Conservation (phyloP, 2,329 filamentous ascomycete species). For the Thielaviopsis cerberus region DNA sequence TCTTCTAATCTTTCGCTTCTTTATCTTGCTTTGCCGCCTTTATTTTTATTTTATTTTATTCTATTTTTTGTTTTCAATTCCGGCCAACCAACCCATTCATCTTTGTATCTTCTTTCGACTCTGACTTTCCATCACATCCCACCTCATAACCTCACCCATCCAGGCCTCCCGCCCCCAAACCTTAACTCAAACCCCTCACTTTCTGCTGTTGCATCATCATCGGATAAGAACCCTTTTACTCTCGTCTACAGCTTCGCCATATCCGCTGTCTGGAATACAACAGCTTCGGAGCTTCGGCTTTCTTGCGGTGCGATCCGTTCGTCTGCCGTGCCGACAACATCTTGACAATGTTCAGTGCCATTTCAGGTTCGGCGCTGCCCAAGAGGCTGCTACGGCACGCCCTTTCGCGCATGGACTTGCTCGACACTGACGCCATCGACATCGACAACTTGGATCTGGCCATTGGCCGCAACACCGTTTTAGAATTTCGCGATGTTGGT, state of each 20-base stretch:
- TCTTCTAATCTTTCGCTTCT: not conserved
- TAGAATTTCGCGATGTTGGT: slow-evolving; percentile 76
- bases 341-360: slow-evolving; percentile 47
- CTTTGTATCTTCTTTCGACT: not conserved
- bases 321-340: not conserved
- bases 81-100: not conserved
- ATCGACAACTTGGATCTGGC: slow-evolving; percentile 71
- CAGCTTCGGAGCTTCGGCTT: not conserved
- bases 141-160: not conserved
- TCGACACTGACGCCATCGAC: slow-evolving; percentile 75
- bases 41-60: not conserved
- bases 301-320: not conserved
- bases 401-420: slow-evolving; percentile 61
- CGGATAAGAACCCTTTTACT: not conserved
- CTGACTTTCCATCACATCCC: not conserved
- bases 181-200: not conserved
- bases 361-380: slow-evolving; percentile 55
- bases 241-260: not conserved
- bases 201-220: not conserved
- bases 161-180: not conserved
- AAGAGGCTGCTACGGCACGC: slow-evolving; percentile 79
- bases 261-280: not conserved
- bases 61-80: not conserved
- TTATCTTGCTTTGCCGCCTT: not conserved
- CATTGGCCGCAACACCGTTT: slow-evolving; percentile 60